These are phyloP conservation scores for Gaeumannomyces sp. DNA, from an alignment of 2,329 filamentous ascomycete species.

Conservation along the genomic window DNA sequence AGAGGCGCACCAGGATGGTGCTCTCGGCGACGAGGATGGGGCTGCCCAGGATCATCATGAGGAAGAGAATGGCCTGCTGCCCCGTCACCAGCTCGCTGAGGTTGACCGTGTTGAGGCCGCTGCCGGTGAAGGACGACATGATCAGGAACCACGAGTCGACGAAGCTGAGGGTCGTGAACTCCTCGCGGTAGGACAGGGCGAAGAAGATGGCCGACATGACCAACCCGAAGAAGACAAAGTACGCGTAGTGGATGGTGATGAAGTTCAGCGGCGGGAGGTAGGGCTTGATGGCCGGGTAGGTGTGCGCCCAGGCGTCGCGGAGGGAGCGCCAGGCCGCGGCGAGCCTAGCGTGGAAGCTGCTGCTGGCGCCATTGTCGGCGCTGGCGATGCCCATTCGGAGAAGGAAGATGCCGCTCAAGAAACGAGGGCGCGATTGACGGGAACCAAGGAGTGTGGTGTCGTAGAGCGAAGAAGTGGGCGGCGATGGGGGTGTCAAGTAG, in stretches of 20 bases:
- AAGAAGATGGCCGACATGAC: conserved; percentile 55
- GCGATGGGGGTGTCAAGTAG: too few relatives aligned
- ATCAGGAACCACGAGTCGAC: conserved; percentile 58
- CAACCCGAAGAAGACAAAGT: conserved; percentile 52
- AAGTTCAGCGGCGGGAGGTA: conserved; percentile 47
- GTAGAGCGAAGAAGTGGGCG: too few relatives aligned
- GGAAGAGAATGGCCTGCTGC: conserved; percentile 58
- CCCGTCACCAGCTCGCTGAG: conserved; percentile 57
- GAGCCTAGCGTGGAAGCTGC: neutral
- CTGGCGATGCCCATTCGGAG: neutral
- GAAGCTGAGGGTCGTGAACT: conserved; percentile 47
- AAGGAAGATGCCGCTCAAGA: too few relatives aligned
- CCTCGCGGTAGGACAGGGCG: conserved; percentile 42
- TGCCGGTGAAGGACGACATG: conserved; percentile 59
- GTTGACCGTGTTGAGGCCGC: conserved; percentile 59
- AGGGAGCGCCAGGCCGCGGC: neutral
- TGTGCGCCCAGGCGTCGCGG: neutral
- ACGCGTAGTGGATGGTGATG: conserved; percentile 59
- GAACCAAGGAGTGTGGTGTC: too few relatives aligned
- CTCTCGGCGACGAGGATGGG: conserved; percentile 59
- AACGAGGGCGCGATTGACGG: too few relatives aligned
- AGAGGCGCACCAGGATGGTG: conserved; percentile 54
- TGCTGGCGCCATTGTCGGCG: neutral
- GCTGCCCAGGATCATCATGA: conserved; percentile 57
- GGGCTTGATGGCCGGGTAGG: conserved; percentile 2